Percentiles rank a stretch among this genome's conserved stretches.
Conservation (phyloP, 345 rosid genomes). For the Pelargonium nanum region DNA sequence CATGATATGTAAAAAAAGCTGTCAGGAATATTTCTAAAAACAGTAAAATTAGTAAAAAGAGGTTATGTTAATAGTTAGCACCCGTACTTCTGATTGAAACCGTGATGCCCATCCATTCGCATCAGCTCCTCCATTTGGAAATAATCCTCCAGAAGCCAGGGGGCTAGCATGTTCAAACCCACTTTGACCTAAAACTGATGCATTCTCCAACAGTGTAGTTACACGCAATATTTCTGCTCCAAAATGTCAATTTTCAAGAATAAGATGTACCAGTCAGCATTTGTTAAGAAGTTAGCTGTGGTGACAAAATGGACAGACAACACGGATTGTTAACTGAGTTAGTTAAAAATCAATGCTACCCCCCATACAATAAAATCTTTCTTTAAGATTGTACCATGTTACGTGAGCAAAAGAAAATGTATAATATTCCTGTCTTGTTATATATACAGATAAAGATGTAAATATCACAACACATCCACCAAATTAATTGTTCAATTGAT, state of each 20-base stretch:
- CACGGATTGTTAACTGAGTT: slow-evolving; percentile 8
- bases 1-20: slow-evolving; percentile 22
- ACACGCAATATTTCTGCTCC: slow-evolving; percentile 98
- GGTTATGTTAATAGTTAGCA: slow-evolving; percentile 99
- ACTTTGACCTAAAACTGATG: slow-evolving; percentile 95
- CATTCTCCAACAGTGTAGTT: slow-evolving; percentile 98
- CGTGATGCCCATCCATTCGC: slow-evolving; percentile 85
- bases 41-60: slow-evolving; percentile 49
- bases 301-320: slow-evolving; percentile 30
- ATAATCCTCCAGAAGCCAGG: slow-evolving; percentile 81
- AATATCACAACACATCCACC: neutral
- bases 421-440: too few relatives aligned
- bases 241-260: slow-evolving; percentile 95
- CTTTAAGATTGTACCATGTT: neutral
- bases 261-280: slow-evolving; percentile 91
- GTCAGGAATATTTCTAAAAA: slow-evolving; percentile 47
- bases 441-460: neutral
- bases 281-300: slow-evolving; percentile 54
- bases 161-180: slow-evolving; percentile 94
- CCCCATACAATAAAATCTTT: neutral
- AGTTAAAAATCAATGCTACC: neutral
- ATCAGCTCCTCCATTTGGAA: slow-evolving; percentile 92
- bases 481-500: neutral
- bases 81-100: slow-evolving; percentile 98
- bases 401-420: neutral